phyloP scores from a whole-genome alignment of 1,284 basidiomycete genomes.

The Polyporus tsugae region DNA sequence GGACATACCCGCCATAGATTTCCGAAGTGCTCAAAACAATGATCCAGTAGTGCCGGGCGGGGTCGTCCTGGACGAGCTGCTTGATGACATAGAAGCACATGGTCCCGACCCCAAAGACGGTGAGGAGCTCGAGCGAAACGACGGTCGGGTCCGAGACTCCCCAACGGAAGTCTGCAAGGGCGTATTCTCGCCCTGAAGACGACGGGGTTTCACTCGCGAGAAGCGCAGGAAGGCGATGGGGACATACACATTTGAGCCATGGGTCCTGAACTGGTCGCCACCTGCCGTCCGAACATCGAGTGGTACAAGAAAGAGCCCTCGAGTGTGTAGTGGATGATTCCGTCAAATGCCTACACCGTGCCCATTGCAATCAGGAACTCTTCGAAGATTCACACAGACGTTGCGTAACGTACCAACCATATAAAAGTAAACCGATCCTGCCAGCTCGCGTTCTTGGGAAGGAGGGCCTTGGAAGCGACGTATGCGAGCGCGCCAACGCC shows the following conservation, averaged over 20 bases:
- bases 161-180: slow-evolving; percentile 84
- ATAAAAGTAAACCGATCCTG: slow-evolving; percentile 75
- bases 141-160: slow-evolving; percentile 78
- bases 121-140: slow-evolving; percentile 83
- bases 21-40: slow-evolving; percentile 79
- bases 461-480: slow-evolving; percentile 55
- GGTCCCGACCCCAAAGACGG: slow-evolving; percentile 79
- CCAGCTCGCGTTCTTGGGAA: slow-evolving; percentile 69
- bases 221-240: not conserved
- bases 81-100: slow-evolving; percentile 75
- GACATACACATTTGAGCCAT: slow-evolving; percentile 79
- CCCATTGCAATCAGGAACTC: not conserved
- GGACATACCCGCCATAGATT: slow-evolving; percentile 74
- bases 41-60: slow-evolving; percentile 82
- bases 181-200: slow-evolving; percentile 66
- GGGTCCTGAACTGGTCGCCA: slow-evolving; percentile 71
- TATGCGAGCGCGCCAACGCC: slow-evolving; percentile 59
- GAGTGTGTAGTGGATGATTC: slow-evolving; percentile 79
- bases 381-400: not conserved
- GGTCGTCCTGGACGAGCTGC: slow-evolving; percentile 68
- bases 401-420: slow-evolving; percentile 66
- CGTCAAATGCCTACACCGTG: slow-evolving; percentile 70
- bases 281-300: slow-evolving; percentile 75
- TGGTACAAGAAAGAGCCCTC: slow-evolving; percentile 83
- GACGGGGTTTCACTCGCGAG: not conserved